Evolutionary conservation across 179 eudicot genomes (phyloP), one percentile per base, ranked within the genome.

Genomic region (Gypsophila paniculata): DNA sequence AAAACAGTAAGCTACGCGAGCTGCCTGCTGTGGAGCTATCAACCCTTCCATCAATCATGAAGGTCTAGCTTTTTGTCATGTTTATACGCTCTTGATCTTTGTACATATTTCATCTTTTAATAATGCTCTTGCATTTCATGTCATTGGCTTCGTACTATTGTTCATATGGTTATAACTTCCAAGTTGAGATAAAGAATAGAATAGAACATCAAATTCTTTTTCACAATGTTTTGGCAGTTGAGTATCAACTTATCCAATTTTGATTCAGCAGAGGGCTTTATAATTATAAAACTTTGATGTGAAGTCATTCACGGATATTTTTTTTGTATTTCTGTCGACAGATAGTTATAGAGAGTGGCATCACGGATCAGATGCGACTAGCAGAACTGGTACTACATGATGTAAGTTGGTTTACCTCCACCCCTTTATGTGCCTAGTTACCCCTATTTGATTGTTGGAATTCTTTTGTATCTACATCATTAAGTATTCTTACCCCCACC

Each of bases 11-110:
- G 75, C 59, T 94, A 67, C 82, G 88, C 82, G 97, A 95, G 84
- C 84, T 95, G 76, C 99, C 99, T 77, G 84, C 90, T 7, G 93
- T 95, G 78, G 95, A 95, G 84, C 82, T 95, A 8, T 88, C 97
- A 48, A 85, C 95, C 22, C 89, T 94, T 21, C 96, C 96, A 44
- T 80, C 87, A 71, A 83, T 94, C 74, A 83, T 88, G 71, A 94
- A 94, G 99, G 99, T 94, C 67, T 72, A 36, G 54, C 52, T 72
- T 72, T 60, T 62, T 15, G 2, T 55, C 6, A 23, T 62, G 52
- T 46, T 55, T 13, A 46, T 58, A 34, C 6, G 25, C 9, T 60
- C 25, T 12, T 15, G 38, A 39, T 34, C 36, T 58, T 14, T 42
- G 46, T 26, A 51, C 15, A 2, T 10, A 22, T 51, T 38, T 51